Conservation (phyloP, 495 filamentous ascomycete genomes). For the Aspergillus bridgeri region DNA sequence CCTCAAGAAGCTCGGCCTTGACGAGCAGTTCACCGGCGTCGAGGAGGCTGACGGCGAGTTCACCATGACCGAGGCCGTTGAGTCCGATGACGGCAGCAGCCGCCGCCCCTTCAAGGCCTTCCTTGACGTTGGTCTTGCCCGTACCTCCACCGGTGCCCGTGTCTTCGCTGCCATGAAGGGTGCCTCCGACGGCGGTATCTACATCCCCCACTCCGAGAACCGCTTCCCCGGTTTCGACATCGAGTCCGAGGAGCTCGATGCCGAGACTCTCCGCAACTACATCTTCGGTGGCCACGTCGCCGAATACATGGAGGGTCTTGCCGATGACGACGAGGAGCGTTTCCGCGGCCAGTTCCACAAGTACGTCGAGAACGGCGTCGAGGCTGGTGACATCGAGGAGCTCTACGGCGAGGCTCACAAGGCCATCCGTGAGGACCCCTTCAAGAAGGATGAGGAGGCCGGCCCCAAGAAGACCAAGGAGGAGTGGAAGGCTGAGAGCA, state of each 20-base stretch:
- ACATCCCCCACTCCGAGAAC: constrained; percentile 96
- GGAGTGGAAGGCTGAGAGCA: constrained; percentile 91
- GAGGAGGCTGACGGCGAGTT: constrained; percentile 94
- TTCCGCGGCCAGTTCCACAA: constrained; percentile 96
- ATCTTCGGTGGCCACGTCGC: constrained; percentile 97
- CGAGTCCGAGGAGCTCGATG: constrained; percentile 94
- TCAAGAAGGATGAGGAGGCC: constrained; percentile 84
- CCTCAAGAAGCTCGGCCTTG: constrained; percentile 92
- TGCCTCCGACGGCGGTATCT: constrained; percentile 95
- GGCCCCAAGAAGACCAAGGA: constrained; percentile 88
- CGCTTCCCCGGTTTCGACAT: constrained; percentile 99
- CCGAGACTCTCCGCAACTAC: constrained; percentile 96
- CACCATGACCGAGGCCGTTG: constrained; percentile 85
- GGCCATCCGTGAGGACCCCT: constrained; percentile 96
- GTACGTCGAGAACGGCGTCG: constrained; percentile 94
- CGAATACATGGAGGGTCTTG: constrained; percentile 99
- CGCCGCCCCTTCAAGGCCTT: constrained; percentile 98
- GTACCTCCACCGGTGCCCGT: constrained; percentile 96
- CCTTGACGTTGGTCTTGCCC: constrained; percentile 94
- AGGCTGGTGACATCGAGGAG: constrained; percentile 97
- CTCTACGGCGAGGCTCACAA: constrained; percentile 92
- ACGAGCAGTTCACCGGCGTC: constrained; percentile 86
- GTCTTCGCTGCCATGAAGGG: constrained; percentile 99
- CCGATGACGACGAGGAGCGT: constrained; percentile 99
- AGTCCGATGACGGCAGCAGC: constrained; percentile 70